Conservation (phyloP, 768 basidiomycete species). For the Phlebiopsis gigantea region DNA sequence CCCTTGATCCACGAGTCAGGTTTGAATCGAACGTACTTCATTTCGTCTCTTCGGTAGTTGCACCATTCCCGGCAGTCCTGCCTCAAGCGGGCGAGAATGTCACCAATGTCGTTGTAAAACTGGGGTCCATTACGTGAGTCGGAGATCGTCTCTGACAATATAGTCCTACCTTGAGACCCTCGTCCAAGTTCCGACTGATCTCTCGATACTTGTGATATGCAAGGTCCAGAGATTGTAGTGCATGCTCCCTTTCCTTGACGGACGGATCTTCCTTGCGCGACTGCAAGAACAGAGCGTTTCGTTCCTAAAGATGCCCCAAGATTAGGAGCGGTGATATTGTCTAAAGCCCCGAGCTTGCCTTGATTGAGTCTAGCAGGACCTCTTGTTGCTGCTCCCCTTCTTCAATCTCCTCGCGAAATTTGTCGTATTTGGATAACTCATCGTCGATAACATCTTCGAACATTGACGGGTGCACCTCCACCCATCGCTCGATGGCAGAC, state of each 20-base stretch:
- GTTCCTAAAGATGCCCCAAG: slow-evolving; percentile 31
- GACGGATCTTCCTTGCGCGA: slow-evolving; percentile 74
- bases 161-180: slow-evolving; percentile 69
- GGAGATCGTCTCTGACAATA: not conserved
- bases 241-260: slow-evolving; percentile 76
- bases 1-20: slow-evolving; percentile 8
- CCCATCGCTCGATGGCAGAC: slow-evolving; percentile 56
- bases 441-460: slow-evolving; percentile 82
- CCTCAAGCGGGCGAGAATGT: slow-evolving; percentile 68
- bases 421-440: slow-evolving; percentile 78
- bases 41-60: slow-evolving; percentile 62
- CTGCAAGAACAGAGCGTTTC: slow-evolving; percentile 69
- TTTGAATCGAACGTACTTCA: slow-evolving; percentile 48
- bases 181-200: slow-evolving; percentile 77
- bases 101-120: slow-evolving; percentile 89
- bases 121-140: slow-evolving; percentile 23
- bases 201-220: slow-evolving; percentile 88
- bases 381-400: slow-evolving; percentile 58
- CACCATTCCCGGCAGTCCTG: slow-evolving; percentile 75
- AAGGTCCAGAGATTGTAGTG: slow-evolving; percentile 75
- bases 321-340: not conserved
- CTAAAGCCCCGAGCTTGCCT: slow-evolving; percentile 38
- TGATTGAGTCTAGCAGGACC: slow-evolving; percentile 58
- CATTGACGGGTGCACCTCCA: slow-evolving; percentile 75
- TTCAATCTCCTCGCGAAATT: slow-evolving; percentile 48